A percentile compares a stretch with the other conserved stretches of the same genome.
These are phyloP conservation scores for Phyllosticta paracitricarpa DNA, from an alignment of 2,329 filamentous ascomycete genomes.

Conservation along the genomic window DNA sequence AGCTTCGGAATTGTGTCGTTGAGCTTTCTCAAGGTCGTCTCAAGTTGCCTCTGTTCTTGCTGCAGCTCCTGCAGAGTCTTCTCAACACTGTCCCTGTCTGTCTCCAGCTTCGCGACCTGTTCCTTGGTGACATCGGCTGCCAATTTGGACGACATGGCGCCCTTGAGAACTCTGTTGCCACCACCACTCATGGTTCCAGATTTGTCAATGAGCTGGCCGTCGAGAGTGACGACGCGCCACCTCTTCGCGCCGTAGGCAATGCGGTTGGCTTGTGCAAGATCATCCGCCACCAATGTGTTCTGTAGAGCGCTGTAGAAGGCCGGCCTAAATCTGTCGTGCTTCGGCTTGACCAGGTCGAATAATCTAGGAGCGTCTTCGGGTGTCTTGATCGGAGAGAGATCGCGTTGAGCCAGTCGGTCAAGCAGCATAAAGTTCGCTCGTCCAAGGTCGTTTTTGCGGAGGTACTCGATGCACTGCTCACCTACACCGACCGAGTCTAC, in stretches of 20 bases:
- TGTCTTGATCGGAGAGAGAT: constrained; percentile 71
- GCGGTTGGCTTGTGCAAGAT: constrained; percentile 90
- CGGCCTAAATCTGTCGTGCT: constrained; percentile 74
- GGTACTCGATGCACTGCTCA: constrained; percentile 95
- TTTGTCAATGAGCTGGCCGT: constrained; percentile 92
- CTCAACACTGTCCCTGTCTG: constrained; percentile 77
- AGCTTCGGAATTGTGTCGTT: constrained; percentile 71
- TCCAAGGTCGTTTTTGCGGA: constrained; percentile 93
- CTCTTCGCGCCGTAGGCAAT: constrained; percentile 89
- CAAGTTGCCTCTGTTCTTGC: constrained; percentile 70
- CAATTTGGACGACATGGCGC: constrained; percentile 93
- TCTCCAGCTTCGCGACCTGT: constrained; percentile 77
- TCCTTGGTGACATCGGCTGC: constrained; percentile 80
- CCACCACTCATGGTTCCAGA: constrained; percentile 98
- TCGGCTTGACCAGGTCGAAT: constrained; percentile 85
- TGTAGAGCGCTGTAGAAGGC: constrained; percentile 95
- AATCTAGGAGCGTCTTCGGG: constrained; percentile 86
- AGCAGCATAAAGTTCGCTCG: constrained; percentile 95
- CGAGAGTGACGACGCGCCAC: constrained; percentile 93
- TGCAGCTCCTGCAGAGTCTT: constrained; percentile 75
- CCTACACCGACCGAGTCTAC: constrained; percentile 93
- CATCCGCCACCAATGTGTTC: constrained; percentile 85
- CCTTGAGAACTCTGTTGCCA: constrained; percentile 79
- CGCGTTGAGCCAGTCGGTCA: constrained; percentile 70
- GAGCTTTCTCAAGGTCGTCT: constrained; percentile 60